Percentiles rank a stretch among this genome's conserved stretches.
These are phyloP conservation scores for Sporisorium sorghi DNA, from an alignment of 1,284 basidiomycete species.

Conservation along the genomic window DNA sequence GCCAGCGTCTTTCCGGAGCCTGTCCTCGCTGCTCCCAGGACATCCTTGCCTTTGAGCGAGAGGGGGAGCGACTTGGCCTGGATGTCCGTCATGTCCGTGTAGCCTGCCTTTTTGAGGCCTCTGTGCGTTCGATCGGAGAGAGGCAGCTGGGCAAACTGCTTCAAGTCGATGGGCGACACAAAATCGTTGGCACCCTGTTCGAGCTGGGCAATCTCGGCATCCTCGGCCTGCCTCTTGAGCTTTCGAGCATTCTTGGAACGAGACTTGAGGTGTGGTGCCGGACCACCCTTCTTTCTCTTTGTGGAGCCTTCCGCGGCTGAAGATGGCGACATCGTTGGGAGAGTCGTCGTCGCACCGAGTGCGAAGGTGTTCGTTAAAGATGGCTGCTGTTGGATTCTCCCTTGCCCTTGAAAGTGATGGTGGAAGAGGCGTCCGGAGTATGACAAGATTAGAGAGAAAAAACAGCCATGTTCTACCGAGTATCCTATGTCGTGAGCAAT, in stretches of 20 bases:
- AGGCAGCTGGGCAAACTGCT: conserved; percentile 59
- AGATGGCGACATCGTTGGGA: conserved; percentile 26
- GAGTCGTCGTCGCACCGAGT: not conserved
- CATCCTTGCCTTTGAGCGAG: conserved; percentile 60
- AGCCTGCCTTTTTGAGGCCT: conserved; percentile 64
- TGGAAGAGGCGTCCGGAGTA: not conserved
- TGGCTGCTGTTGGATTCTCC: not conserved
- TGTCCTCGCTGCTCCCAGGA: conserved; percentile 82
- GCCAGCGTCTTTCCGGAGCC: conserved; percentile 87
- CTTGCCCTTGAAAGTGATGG: not conserved
- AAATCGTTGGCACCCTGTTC: conserved; percentile 40
- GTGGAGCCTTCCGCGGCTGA: conserved; percentile 40
- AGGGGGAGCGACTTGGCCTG: conserved; percentile 62
- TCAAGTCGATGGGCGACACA: conserved; percentile 28
- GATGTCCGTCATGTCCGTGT: conserved; percentile 66
- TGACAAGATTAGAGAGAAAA: not conserved
- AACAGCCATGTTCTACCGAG: not conserved
- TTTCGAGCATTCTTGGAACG: conserved; percentile 54
- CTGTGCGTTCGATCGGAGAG: conserved; percentile 57
- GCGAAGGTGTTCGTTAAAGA: not conserved
- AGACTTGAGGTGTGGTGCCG: conserved; percentile 45
- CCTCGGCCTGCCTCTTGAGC: conserved; percentile 57
- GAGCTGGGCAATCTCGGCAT: conserved; percentile 59
- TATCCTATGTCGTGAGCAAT: not conserved
- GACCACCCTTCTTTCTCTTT: conserved; percentile 43